Evolutionary conservation across 2,329 filamentous ascomycete species (phyloP), one percentile per base, ranked within the genome.

Genomic region (Daldinia sp.): DNA sequence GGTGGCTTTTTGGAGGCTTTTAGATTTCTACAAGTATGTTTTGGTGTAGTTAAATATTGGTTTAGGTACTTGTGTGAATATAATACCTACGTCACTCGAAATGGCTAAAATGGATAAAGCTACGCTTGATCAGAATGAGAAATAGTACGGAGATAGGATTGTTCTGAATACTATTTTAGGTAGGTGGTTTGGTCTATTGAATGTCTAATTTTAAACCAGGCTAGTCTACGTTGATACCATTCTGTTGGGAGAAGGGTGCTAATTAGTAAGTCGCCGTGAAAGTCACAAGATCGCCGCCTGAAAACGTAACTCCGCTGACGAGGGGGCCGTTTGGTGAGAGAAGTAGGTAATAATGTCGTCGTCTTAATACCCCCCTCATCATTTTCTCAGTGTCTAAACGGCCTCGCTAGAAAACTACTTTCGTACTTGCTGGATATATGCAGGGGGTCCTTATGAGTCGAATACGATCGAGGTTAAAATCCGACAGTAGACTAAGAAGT

Each of bases 261-360:
- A 51, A 33, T 20, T 13, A 48, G 26, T 51, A 30, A 51, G 46
- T 51, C 18, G 13, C 5, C 5, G 33, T 35, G 33, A 7, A 51
- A 51, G 46, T 51, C 46, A 51, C 46, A 51, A 51, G 46, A n/a
- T 51, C 15, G 46, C 46, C 26, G 26, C 26, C 15, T 30, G 46
- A 33, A 51, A 33, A 33, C 7, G 15, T 30, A 51, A 13, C 46
- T 51, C 15, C 15, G 46, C 46, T 51, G 46, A 51, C 26, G 15
- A 51, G 15, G 46, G 46, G 46, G 46, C 51, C 18, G 5, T 37
- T 23, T 54, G 4, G 51, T 54, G 18, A 39, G 30, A 54, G 20
- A 20, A 23, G 37, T 54, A 35, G 7, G 7, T 35, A 54, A 13
- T 10, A 54, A 13, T 10, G 13, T 5, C 2, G 33, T n/a, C 18